Evolutionary conservation across 1,284 basidiomycete species (phyloP).

Genomic region (Naganishia liquefaciens): DNA sequence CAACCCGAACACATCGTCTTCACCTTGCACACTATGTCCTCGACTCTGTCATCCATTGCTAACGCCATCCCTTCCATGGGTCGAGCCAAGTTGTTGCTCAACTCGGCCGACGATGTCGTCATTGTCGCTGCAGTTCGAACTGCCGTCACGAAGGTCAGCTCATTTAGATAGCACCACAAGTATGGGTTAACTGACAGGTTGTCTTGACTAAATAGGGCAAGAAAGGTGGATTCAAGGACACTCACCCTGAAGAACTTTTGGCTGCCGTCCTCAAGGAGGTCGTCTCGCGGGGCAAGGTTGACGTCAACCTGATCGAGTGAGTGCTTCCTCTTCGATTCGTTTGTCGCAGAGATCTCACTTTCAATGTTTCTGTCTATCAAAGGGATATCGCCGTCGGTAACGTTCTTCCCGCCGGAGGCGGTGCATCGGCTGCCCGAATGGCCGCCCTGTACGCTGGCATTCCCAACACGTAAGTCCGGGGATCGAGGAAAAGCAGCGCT

Average conservation of each 20-base stretch:
- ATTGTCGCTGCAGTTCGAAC: constrained; percentile 85
- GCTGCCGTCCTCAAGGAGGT: constrained; percentile 38
- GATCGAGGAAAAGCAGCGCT: background rate
- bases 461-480: constrained; percentile 60
- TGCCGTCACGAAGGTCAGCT: constrained; percentile 77
- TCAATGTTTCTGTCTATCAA: background rate
- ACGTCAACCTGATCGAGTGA: constrained; percentile 51
- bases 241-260: constrained; percentile 39
- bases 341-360: background rate
- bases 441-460: constrained; percentile 83
- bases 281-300: constrained; percentile 49
- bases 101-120: constrained; percentile 80
- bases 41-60: constrained; percentile 49
- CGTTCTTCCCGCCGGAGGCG: constrained; percentile 83
- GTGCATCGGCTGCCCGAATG: constrained; percentile 83
- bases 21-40: constrained; percentile 40
- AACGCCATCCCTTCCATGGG: constrained; percentile 54
- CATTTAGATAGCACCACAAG: background rate
- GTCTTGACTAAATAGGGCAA: constrained; percentile 33
- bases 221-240: constrained; percentile 40
- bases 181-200: background rate
- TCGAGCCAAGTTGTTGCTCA: constrained; percentile 60
- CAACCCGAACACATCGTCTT: background rate
- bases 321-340: background rate
- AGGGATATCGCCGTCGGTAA: constrained; percentile 79